Evolutionary conservation across 352 stramenopile genomes (phyloP).

Genomic region (Globisporangium solare): DNA sequence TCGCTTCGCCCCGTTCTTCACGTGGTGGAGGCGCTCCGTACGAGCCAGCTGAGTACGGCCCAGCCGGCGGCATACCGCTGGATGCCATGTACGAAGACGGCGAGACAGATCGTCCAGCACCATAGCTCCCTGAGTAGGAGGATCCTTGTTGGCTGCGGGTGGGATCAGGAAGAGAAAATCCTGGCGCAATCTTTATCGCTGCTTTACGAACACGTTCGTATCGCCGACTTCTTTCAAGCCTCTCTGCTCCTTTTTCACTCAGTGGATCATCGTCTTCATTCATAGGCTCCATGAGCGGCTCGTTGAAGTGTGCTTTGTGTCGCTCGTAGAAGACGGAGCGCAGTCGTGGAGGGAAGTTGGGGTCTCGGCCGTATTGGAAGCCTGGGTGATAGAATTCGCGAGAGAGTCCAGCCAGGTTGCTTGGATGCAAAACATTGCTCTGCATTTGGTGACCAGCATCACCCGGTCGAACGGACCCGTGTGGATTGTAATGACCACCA

Average conservation of each 20-base stretch:
- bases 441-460: constrained; percentile 4
- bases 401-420: neutral
- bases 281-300: constrained; percentile 55
- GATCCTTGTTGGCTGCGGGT: neutral
- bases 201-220: constrained; percentile 58
- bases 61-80: constrained; percentile 15
- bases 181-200: constrained; percentile 56
- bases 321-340: constrained; percentile 63
- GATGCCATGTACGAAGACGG: constrained; percentile 14
- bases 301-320: constrained; percentile 68
- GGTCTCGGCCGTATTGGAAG: constrained; percentile 38
- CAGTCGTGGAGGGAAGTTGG: constrained; percentile 47
- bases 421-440: neutral
- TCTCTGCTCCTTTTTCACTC: constrained; percentile 65
- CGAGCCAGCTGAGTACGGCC: constrained; percentile 23
- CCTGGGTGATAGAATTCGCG: constrained; percentile 10
- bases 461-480: neutral
- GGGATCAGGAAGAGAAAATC: constrained; percentile 31
- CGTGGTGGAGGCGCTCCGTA: constrained; percentile 28
- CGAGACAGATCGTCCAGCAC: constrained; percentile 11
- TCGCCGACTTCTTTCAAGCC: constrained; percentile 52
- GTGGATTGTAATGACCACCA: neutral
- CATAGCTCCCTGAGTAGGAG: constrained; percentile 4
- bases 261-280: constrained; percentile 74
- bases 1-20: constrained; percentile 60